Evolutionary conservation across 148 eudicot species (phyloP), one percentile per base, ranked within the genome.

Genomic region (Gaultheria prostrata): DNA sequence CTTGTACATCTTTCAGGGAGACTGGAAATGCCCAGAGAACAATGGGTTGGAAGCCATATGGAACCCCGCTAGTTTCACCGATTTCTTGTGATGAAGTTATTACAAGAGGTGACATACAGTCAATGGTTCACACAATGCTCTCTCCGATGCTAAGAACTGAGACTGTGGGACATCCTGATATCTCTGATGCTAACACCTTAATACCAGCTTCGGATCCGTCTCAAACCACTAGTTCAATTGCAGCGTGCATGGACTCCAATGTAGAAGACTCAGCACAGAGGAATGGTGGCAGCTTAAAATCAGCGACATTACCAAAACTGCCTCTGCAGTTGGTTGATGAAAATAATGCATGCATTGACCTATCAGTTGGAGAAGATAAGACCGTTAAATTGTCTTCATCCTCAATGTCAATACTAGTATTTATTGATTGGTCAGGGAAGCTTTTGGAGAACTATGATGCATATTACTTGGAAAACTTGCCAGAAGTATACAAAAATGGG

Each of bases 291-390:
- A 86, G 63, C 70, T 83, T 81, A 57, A 90, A 87, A 85, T 82
- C 86, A 71, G 78, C 50, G 33, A 76, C 82, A 56, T 87, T 50
- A 7, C 69, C 26, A 43, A 95, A 91, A 87, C 90, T 97, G 86
- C 99, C 95, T 14, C 88, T 97, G 70, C 93, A 91, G 82, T 85
- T 97, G 89, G 98, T 97, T 61, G 98, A 93, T 83, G 99, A 94
- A 88, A 95, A 95, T 83, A 95, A 92, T 83, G 89, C 87, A 73
- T 91, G 93, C 79, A 91, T 93, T 86, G 98, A 97, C 83, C 87
- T 97, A 76, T 86, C 95, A 78, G 90, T 95, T 11, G 96, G 92
- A 56, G 96, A 95, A 82, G 98, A 92, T 87, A 93, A 91, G 85
- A 87, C 93, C 30, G 88, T 97, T 82, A 91, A 88, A 85, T 82